These are phyloP conservation scores for Cichorium intybus DNA, from an alignment of 140 eudicot genomes.

Conservation along the genomic window DNA sequence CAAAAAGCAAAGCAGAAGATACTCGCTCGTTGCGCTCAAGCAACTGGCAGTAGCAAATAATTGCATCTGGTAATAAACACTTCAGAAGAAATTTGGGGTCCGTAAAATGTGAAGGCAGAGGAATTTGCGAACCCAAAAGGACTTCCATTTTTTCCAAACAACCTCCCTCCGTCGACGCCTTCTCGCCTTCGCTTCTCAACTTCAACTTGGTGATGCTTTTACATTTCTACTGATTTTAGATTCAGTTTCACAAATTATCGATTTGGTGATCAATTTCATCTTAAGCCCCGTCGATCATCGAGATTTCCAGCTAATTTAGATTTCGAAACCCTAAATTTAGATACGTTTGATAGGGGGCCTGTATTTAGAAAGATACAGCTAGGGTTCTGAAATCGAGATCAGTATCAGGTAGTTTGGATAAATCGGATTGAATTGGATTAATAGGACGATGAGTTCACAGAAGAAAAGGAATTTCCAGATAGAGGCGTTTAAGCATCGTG, in stretches of 20 bases:
- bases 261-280: neutral
- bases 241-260: neutral
- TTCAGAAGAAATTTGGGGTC: slow-evolving; percentile 4
- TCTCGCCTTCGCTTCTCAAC: slow-evolving; percentile 13
- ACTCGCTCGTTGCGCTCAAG: neutral
- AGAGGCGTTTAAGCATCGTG: slow-evolving; percentile 71
- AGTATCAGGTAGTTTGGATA: neutral
- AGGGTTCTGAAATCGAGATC: slow-evolving; percentile 9
- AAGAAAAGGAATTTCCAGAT: slow-evolving; percentile 73
- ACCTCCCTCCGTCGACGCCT: slow-evolving; percentile 15
- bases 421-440: slow-evolving; percentile 21
- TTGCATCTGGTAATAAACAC: neutral
- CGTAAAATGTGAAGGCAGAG: slow-evolving; percentile 17
- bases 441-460: slow-evolving; percentile 46
- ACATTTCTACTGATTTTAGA: slow-evolving; percentile 2
- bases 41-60: neutral
- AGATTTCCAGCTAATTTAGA: slow-evolving; percentile 7
- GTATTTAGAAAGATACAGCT: neutral
- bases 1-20: slow-evolving; percentile 1
- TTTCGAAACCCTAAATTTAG: slow-evolving; percentile 19
- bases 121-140: neutral
- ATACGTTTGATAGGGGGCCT: neutral
- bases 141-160: slow-evolving; percentile 12
- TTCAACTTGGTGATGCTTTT: slow-evolving; percentile 22
- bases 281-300: slow-evolving; percentile 13